Evolutionary conservation across 2,329 filamentous ascomycete species (phyloP), one percentile per base, ranked within the genome.

Genomic region (Magnaporthiopsis rhizophila): DNA sequence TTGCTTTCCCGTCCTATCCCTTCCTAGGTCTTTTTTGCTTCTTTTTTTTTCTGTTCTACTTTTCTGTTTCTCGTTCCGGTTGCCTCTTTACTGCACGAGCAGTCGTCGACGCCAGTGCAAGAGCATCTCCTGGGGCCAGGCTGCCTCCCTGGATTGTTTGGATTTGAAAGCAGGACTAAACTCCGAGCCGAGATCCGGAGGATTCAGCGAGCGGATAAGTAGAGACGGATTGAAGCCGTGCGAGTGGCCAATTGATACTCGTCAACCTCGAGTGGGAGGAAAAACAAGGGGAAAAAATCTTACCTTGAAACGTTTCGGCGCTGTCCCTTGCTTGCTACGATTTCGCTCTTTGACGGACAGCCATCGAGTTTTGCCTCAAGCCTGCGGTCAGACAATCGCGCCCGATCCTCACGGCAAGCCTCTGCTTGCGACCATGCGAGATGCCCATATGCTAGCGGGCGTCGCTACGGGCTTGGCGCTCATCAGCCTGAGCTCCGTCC

Each of bases 401-500:
- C 45, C 45, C 1, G 45, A 21, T 53, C 45, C 45, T 18, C 21
- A 21, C n/a, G 45, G 45, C 45, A 53, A 53, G 45, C 45, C 45
- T 28, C 45, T 62, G 28, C 26, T 53, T 24, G 53, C 65, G 64
- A 73, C 67, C 68, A 71, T 72, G 69, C 67, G 65, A 65, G 59
- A 72, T 71, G 72, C 67, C 62, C 69, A 69, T 50, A 65, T 73
- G 66, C 67, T 69, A 61, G 50, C 67, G 63, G 69, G 68, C 61
- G 67, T 71, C 61, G 71, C 66, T 32, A 67, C 71, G 30, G 71
- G 71, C 58, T 61, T 73, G 38, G 71, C 69, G 9, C 65, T 71
- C 61, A 67, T 75, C 61, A 69, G 69, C 34, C 67, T 76, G 26
- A 68, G 68, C 65, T 72, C 75, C 28, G 58, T 70, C 15, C 74